Evolutionary conservation across 768 basidiomycete species (phyloP), one percentile per base, ranked within the genome.

Genomic region (Tulasnella sp.): DNA sequence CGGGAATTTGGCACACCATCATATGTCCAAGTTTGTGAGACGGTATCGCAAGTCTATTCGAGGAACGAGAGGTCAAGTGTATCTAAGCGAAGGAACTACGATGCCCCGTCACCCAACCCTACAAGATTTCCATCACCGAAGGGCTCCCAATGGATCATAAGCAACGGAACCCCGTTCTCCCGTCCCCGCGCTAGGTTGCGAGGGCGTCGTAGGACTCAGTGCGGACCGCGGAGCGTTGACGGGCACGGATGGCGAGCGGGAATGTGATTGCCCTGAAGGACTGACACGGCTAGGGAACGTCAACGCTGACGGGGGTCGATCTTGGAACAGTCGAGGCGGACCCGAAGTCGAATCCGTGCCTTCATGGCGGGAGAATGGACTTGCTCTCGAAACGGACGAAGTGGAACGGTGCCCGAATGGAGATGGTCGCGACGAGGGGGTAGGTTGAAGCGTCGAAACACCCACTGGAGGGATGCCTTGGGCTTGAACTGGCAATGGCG

Each of bases 261-360:
- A 54, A n/a, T 54, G 54, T 54, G 54, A 54, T n/a, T 54, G 54
- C 54, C 54, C 54, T 54, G 54, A 54, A 54, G 54, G 54, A n/a
- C 54, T 54, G 54, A 54, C 7, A n/a, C 54, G 54, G 54, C 54
- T 54, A n/a, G 54, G 54, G 54, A 54, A 54, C 54, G 54, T 54
- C 54, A 54, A 54, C 54, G 54, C 54, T 54, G 54, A 54, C 54
- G 54, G 54, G 24, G 54, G 54, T 22, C 54, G 54, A n/a, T 54
- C 54, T 54, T 54, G 54, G 24, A 54, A 54, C 12, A 54, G 54
- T 24, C 54, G 54, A 54, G 54, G 54, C n/a, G 24, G 54, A 4
- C 24, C n/a, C 54, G 24, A 54, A 7, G 54, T 6, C n/a, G 54
- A 12, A 12, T 54, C 54, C 12, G 54, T 54, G 2, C 54, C 54